Evolutionary conservation across 331 rosid genomes (phyloP), one percentile per base, ranked within the genome.

Genomic region (Rhamnella rubrinervis): DNA sequence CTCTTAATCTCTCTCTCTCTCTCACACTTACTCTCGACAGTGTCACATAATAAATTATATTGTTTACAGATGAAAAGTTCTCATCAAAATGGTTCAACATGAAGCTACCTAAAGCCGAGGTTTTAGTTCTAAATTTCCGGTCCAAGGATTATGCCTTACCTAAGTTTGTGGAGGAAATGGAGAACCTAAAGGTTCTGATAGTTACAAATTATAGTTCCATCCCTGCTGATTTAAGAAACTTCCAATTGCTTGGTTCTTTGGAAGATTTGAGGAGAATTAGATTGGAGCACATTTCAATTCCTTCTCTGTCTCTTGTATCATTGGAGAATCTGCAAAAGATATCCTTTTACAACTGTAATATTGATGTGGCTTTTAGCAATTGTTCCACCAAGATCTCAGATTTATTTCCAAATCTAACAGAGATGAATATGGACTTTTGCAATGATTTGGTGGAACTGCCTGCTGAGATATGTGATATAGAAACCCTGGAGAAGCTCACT

Each of bases 281-380:
- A 80, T 46, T 89, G 53, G 89, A 89, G 75, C 75, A 77, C 26
- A 80, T 89, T 60, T 79, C 84, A n/a, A 68, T 87, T 76, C 82
- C 87, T 73, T 8, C 72, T 58, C 28, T 87, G 19, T 28, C 17
- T 39, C 68, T 9, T 0, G 55, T 83, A 75, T 55, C 9, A 53
- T 26, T 56, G 40, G 16, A 40, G 41, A 39, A 68, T 14, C 65
- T 68, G 28, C 49, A 59, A n/a, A 70, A 77, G 40, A 14, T 76
- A 9, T 71, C 76, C 19, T 60, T 71, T 7, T 77, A 58, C 20
- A 65, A 38, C 64, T 77, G 81, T 28, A 50, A 53, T 8, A 52
- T 70, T 11, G 65, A 68, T 41, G 39, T 65, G 23, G 76, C 76
- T 64, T 77, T 71, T 14, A 17, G 58, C 23, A 31, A 64, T 0